A percentile compares a stretch with the other conserved stretches of the same genome.
Evolutionary conservation across 495 filamentous ascomycete genomes (phyloP).

Genomic region (Chaetomium fimeti): DNA sequence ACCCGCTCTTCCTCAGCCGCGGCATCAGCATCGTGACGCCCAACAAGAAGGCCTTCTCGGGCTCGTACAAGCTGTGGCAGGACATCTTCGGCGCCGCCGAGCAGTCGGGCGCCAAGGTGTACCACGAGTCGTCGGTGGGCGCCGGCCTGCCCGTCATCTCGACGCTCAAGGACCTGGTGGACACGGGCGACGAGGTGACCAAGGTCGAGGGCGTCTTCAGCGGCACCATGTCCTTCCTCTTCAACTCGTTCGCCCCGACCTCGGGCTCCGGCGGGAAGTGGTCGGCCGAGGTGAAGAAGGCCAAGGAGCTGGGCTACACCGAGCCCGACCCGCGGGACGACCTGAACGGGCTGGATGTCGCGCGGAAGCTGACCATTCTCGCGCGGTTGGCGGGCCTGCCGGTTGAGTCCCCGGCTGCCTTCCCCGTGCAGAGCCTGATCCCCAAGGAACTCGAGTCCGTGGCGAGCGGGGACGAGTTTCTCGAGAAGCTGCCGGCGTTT

Average conservation of each 20-base stretch:
- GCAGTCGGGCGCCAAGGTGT: constrained; percentile 67
- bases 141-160: constrained; percentile 90
- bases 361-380: constrained; percentile 92
- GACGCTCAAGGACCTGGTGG: constrained; percentile 82
- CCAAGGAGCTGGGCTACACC: constrained; percentile 92
- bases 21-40: constrained; percentile 91
- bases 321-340: constrained; percentile 96
- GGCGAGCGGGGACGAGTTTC: constrained; percentile 74
- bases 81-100: constrained; percentile 69
- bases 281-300: constrained; percentile 83
- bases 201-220: constrained; percentile 96
- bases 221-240: constrained; percentile 93
- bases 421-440: constrained; percentile 89
- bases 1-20: constrained; percentile 71
- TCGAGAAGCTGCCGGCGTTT: constrained; percentile 70
- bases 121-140: constrained; percentile 91
- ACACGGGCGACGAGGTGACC: constrained; percentile 82
- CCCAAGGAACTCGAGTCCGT: constrained; percentile 76
- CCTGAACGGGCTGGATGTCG: constrained; percentile 93
- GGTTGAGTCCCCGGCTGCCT: constrained; percentile 73
- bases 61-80: constrained; percentile 71
- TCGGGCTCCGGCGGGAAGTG: constrained; percentile 69
- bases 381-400: constrained; percentile 77
- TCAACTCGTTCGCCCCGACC: constrained; percentile 87
- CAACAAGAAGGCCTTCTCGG: constrained; percentile 96